phyloP scores from a whole-genome alignment of 1,284 basidiomycete species.

The Ceratobasidium sp. region DNA sequence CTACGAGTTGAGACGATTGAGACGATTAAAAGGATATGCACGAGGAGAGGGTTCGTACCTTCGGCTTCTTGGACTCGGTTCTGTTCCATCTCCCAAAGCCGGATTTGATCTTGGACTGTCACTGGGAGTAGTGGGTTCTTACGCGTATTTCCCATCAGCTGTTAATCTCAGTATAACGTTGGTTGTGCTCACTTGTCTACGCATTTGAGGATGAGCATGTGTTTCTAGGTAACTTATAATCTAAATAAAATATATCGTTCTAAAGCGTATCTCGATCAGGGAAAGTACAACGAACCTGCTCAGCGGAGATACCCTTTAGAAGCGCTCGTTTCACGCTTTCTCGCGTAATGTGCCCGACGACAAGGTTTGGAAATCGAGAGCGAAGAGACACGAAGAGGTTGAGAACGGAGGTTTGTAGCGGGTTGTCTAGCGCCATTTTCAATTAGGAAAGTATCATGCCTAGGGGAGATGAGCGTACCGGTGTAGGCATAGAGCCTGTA shows the following conservation, averaged over 20 bases:
- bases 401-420: slow-evolving; percentile 95
- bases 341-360: slow-evolving; percentile 94
- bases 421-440: slow-evolving; percentile 74
- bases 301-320: slow-evolving; percentile 94
- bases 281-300: slow-evolving; percentile 74
- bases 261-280: slow-evolving; percentile 8
- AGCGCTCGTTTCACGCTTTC: slow-evolving; percentile 96
- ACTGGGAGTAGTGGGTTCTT: slow-evolving; percentile 94
- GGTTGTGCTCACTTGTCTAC: slow-evolving; percentile 78
- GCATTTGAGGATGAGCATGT: slow-evolving; percentile 99
- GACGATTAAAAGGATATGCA: slow-evolving; percentile 28
- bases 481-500: slow-evolving; percentile 99
- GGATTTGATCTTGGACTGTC: slow-evolving; percentile 97
- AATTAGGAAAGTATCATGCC: neutral
- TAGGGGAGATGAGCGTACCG: slow-evolving; percentile 64
- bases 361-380: slow-evolving; percentile 95
- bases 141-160: slow-evolving; percentile 28
- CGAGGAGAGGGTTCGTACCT: slow-evolving; percentile 64
- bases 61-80: slow-evolving; percentile 90
- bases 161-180: slow-evolving; percentile 34
- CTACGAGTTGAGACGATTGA: slow-evolving; percentile 60
- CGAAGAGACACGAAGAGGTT: slow-evolving; percentile 95
- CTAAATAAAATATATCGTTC: slow-evolving; percentile 59
- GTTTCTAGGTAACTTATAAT: slow-evolving; percentile 95
- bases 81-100: slow-evolving; percentile 97